Percentiles rank a stretch among this genome's conserved stretches.
phyloP scores from a whole-genome alignment of 176 grass and related monocot genomes.

The Oryza meridionalis region DNA sequence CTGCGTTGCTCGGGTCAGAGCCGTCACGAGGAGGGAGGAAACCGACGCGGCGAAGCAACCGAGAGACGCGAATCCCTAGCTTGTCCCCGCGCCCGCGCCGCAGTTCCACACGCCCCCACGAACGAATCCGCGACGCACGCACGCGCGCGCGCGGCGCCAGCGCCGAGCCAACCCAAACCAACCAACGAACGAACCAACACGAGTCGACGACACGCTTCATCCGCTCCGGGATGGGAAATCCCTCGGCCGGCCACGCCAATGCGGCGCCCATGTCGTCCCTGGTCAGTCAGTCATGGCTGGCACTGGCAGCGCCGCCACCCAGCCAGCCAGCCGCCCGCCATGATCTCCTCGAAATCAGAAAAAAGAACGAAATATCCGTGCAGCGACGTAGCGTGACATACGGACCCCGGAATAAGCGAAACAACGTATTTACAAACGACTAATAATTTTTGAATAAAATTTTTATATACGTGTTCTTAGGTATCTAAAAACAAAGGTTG shows the following conservation, averaged over 20 bases:
- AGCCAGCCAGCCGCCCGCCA: background rate
- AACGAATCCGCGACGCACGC: too few relatives aligned
- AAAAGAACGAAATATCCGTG: background rate
- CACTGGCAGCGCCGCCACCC: too few relatives aligned
- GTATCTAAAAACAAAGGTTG: too few relatives aligned
- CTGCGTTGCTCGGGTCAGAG: background rate
- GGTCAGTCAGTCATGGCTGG: background rate
- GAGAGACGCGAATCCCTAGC: background rate
- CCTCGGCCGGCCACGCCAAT: background rate
- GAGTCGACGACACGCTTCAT: background rate
- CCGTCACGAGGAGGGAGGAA: background rate
- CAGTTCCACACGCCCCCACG: background rate
- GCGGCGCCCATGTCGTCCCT: background rate
- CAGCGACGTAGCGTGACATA: too few relatives aligned
- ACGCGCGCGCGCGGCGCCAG: too few relatives aligned
- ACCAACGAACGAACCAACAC: too few relatives aligned
- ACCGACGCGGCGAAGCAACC: conserved; percentile 4
- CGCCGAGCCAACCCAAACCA: too few relatives aligned
- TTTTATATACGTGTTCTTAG: too few relatives aligned
- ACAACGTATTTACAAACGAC: too few relatives aligned
- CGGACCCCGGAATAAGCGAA: too few relatives aligned
- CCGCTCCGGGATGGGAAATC: background rate
- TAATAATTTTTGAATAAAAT: too few relatives aligned
- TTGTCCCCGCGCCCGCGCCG: background rate
- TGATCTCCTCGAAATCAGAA: background rate